Conservation (phyloP, 805 yeast species). For the Ogataea neopini region DNA sequence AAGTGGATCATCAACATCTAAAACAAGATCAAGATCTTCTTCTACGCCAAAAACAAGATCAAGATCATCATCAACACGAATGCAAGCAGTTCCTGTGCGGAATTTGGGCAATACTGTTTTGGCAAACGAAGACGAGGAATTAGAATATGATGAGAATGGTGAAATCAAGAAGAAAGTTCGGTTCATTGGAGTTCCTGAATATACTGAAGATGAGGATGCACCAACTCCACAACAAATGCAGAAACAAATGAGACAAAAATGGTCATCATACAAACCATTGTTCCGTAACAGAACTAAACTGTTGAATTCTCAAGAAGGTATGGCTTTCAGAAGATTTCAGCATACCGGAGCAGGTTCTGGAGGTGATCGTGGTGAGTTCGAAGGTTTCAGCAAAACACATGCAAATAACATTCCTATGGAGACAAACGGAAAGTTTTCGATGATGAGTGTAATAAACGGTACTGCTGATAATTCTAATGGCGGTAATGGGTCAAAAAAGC, state of each 20-base stretch:
- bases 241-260: slow-evolving; percentile 37
- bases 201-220: slow-evolving; percentile 54
- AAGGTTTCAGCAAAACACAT: slow-evolving; percentile 25
- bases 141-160: slow-evolving; percentile 19
- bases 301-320: slow-evolving; percentile 38
- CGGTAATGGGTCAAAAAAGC: slow-evolving; percentile 19
- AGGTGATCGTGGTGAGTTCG: slow-evolving; percentile 22
- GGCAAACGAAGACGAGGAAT: slow-evolving; percentile 18
- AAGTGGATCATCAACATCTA: slow-evolving; percentile 13
- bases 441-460: slow-evolving; percentile 33
- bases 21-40: slow-evolving; percentile 25
- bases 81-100: slow-evolving; percentile 7
- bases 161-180: slow-evolving; percentile 45
- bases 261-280: slow-evolving; percentile 35
- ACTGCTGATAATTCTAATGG: slow-evolving; percentile 2
- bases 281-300: slow-evolving; percentile 33
- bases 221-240: slow-evolving; percentile 43
- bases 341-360: slow-evolving; percentile 2
- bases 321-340: slow-evolving; percentile 35
- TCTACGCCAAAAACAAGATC: slow-evolving; percentile 20
- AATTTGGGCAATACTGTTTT: slow-evolving; percentile 27
- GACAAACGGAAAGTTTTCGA: slow-evolving; percentile 30
- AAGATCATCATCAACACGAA: slow-evolving; percentile 24
- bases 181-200: slow-evolving; percentile 53
- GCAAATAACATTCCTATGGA: slow-evolving; percentile 23